Base-by-base conservation (phyloP, 2,329 filamentous ascomycete species). In the Albifimbria verrucaria region DNA sequence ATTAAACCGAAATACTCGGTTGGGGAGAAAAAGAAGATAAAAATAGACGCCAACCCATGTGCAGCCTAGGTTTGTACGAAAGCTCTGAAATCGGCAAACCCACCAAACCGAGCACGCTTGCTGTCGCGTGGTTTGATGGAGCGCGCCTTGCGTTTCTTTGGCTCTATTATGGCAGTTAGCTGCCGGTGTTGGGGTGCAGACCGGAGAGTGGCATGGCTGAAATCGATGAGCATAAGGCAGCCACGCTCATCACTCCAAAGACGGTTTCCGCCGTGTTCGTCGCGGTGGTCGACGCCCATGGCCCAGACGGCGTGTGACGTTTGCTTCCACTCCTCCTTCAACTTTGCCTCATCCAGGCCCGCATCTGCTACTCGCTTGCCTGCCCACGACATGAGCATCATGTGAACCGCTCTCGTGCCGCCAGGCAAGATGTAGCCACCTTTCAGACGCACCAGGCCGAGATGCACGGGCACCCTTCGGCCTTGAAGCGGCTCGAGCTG, bases 301-400 rank as follows among this genome's bases (percentile, higher is more conserved):
- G 25, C 36, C 42, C 44, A 49, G 26, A 64, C 43, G 12, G 28
- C 50, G 48, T 51, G 51, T 46, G 41, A 52, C 12, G 56, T 61
- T n/a, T n/a, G n/a, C n/a, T n/a, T n/a, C 9, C 52, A 55, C 46
- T 39, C 41, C 32, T 49, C 48, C 47, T 58, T 48, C 20, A 39
- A 22, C 36, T 6, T 4, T 9, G 51, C 26, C 28, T 55, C n/a
- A 12, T 32, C 17, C 39, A n/a, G 18, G 20, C 20, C 23, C 24
- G 22, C 46, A 10, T 44, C 39, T 26, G 45, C 25, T 26, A 26
- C 22, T 48, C 24, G 49, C 46, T 59, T 55, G 22, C 62, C 59
- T 7, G 22, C 57, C 61, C 61, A 63, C 24, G 58, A 59, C 59
- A 64, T 61, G n/a, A 64, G 53, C 59, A 64, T 55, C 57, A 61